Conservation (phyloP, 352 stramenopile genomes). For the Phytophthora vignae region DNA sequence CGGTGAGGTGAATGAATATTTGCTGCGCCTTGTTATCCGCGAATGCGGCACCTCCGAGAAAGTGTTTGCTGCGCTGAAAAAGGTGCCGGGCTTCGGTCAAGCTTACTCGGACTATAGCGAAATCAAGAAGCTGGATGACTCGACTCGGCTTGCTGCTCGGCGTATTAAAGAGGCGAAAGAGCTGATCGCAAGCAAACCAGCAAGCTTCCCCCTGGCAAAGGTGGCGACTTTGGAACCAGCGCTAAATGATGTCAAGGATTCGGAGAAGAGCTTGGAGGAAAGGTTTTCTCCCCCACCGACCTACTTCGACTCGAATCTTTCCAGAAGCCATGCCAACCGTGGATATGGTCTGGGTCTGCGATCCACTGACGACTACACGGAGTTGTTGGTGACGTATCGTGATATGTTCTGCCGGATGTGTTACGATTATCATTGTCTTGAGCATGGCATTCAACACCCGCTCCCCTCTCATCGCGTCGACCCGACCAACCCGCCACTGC, state of each 20-base stretch:
- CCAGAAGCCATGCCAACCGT: conserved; percentile 41
- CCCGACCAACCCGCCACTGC: conserved; percentile 63
- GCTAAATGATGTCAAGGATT: conserved; percentile 26
- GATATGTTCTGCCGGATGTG: conserved; percentile 94
- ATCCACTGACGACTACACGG: conserved; percentile 65
- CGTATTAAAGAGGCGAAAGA: conserved; percentile 58
- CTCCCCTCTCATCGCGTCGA: conserved; percentile 64
- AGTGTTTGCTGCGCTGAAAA: conserved; percentile 75
- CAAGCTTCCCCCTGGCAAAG: conserved; percentile 41
- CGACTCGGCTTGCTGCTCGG: conserved; percentile 36
- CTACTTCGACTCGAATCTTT: conserved; percentile 78
- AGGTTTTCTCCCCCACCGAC: conserved; percentile 58
- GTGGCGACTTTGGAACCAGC: conserved; percentile 45
- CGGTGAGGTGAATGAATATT: conserved; percentile 73
- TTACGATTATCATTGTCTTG: conserved; percentile 93
- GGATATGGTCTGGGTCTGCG: conserved; percentile 57
- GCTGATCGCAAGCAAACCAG: conserved; percentile 35
- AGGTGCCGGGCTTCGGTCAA: conserved; percentile 60
- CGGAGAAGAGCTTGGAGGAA: conserved; percentile 38
- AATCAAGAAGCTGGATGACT: conserved; percentile 74
- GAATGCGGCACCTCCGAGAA: conserved; percentile 59
- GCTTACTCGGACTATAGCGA: conserved; percentile 72
- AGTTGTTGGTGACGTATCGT: conserved; percentile 89
- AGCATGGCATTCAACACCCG: conserved; percentile 89
- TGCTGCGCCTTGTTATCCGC: conserved; percentile 68